Percentiles rank a stretch among this genome's conserved stretches.
Evolutionary conservation across 2,329 filamentous ascomycete species (phyloP).

Genomic region (Fusarium graminum): DNA sequence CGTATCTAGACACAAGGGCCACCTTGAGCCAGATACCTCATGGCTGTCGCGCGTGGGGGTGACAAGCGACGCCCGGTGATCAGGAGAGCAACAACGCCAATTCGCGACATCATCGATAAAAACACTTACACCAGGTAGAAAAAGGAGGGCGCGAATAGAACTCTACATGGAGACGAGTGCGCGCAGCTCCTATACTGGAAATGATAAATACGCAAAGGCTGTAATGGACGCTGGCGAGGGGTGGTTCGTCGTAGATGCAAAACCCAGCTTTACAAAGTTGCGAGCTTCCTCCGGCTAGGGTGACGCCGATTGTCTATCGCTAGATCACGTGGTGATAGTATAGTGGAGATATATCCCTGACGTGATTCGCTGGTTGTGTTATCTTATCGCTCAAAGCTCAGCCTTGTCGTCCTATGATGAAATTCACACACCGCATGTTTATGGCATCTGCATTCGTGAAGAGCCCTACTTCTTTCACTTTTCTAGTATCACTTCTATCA

Average conservation of each 20-base stretch:
- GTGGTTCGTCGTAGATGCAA: slow-evolving; percentile 40
- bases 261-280: slow-evolving; percentile 54
- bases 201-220: slow-evolving; percentile 33
- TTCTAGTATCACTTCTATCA: too few relatives aligned
- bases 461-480: not conserved
- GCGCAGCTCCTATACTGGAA: slow-evolving; percentile 29
- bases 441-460: not conserved
- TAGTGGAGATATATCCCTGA: slow-evolving; percentile 14
- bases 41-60: slow-evolving; percentile 13
- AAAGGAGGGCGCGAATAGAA: slow-evolving; percentile 50
- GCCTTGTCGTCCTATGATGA: slow-evolving; percentile 34
- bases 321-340: slow-evolving; percentile 54
- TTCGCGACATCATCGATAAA: slow-evolving; percentile 47
- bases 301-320: slow-evolving; percentile 54
- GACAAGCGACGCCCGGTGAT: slow-evolving; percentile 38
- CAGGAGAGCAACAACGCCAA: slow-evolving; percentile 42
- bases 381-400: slow-evolving; percentile 20
- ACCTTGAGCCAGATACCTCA: not conserved
- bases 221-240: slow-evolving; percentile 35
- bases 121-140: slow-evolving; percentile 55
- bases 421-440: slow-evolving; percentile 11
- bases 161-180: slow-evolving; percentile 56
- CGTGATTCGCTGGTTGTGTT: slow-evolving; percentile 36
- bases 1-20: not conserved
- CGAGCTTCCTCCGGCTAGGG: slow-evolving; percentile 53